Evolutionary conservation across 345 rosid species (phyloP).

Genomic region (Pelargonium nanum): DNA sequence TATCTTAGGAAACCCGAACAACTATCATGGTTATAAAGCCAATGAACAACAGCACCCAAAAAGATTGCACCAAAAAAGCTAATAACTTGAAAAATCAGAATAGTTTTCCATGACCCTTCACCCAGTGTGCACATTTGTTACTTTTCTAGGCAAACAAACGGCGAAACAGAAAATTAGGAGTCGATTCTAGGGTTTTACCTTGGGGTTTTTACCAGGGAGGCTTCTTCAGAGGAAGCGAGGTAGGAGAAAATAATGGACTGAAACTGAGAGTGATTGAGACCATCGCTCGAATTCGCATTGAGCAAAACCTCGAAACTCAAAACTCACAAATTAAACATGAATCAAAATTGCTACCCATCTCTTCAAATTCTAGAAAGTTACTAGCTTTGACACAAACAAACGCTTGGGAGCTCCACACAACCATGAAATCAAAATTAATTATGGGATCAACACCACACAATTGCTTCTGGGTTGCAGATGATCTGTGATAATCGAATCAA

Average conservation of each 20-base stretch:
- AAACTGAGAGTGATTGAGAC: too few species aligned
- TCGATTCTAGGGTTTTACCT: too few species aligned
- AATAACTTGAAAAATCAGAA: background rate
- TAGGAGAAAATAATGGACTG: too few species aligned
- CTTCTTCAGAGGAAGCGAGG: too few species aligned
- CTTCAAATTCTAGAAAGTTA: background rate
- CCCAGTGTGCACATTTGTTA: too few species aligned
- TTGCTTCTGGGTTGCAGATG: background rate
- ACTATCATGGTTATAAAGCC: too few species aligned
- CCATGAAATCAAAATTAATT: background rate
- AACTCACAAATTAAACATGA: background rate
- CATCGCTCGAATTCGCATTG: too few species aligned
- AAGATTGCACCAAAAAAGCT: background rate
- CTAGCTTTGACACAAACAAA: background rate
- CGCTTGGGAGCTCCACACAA: background rate
- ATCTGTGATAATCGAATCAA: too few species aligned
- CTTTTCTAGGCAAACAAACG: too few species aligned
- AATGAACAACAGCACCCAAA: background rate
- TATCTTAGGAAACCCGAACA: background rate
- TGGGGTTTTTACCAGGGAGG: too few species aligned
- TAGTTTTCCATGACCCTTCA: too few species aligned
- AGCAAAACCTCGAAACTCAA: background rate
- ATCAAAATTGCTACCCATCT: background rate
- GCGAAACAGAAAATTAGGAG: too few species aligned
- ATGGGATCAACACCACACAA: background rate